These are phyloP conservation scores for Neonectria hederae DNA, from an alignment of 2,329 filamentous ascomycete species.

Conservation along the genomic window DNA sequence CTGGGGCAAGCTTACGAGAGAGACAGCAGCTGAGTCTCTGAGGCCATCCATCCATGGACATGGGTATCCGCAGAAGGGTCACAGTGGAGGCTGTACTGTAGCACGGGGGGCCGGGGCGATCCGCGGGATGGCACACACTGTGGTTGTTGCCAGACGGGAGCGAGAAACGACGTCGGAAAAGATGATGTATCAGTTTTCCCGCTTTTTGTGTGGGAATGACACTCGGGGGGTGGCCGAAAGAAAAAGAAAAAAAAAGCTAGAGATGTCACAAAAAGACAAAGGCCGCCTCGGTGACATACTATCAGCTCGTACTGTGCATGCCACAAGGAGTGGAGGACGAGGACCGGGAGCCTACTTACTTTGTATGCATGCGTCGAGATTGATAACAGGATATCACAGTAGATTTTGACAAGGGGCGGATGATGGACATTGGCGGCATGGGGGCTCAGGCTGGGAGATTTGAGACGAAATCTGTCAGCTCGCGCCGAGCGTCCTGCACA, in stretches of 20 bases:
- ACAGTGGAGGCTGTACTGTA: too few relatives aligned
- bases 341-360: neutral
- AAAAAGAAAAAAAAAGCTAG: neutral
- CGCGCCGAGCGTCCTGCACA: neutral
- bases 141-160: neutral
- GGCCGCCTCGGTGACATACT: neutral
- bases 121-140: too few relatives aligned
- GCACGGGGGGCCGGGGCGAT: too few relatives aligned
- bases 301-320: neutral
- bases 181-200: slow-evolving; percentile 33
- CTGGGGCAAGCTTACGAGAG: neutral
- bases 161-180: neutral
- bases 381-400: neutral
- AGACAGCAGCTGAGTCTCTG: neutral
- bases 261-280: neutral
- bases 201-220: neutral
- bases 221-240: neutral
- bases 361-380: neutral
- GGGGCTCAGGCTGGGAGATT: neutral
- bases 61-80: neutral
- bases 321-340: neutral
- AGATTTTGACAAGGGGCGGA: too few relatives aligned
- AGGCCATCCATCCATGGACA: neutral
- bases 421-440: slow-evolving; percentile 4
- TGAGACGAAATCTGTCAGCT: slow-evolving; percentile 19